Evolutionary conservation across 225 moss, liverwort and hornwort genomes (phyloP).

Genomic region (Asterella californica): DNA sequence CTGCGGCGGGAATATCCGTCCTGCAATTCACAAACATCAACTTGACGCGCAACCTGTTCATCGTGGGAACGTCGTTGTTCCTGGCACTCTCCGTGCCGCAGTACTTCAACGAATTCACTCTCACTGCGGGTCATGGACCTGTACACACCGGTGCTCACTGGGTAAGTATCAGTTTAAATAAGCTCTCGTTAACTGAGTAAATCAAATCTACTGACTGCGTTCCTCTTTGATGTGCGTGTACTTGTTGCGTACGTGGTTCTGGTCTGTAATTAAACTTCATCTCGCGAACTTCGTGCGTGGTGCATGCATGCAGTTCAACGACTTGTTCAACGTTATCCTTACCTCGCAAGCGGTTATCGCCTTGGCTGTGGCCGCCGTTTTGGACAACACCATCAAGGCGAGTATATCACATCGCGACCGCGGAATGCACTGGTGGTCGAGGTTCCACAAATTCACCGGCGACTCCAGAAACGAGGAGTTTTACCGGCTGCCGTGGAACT

Average conservation of each 20-base stretch:
- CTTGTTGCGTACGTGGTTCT: background rate
- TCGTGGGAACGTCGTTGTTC: slow-evolving; percentile 74
- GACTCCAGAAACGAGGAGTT: slow-evolving; percentile 89
- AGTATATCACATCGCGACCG: slow-evolving; percentile 60
- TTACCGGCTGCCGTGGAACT: slow-evolving; percentile 71
- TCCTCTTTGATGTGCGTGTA: background rate
- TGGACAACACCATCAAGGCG: slow-evolving; percentile 75
- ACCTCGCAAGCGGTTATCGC: slow-evolving; percentile 66
- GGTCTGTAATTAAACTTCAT: too few relatives aligned
- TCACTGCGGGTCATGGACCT: slow-evolving; percentile 61
- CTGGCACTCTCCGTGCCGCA: slow-evolving; percentile 91
- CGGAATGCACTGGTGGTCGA: slow-evolving; percentile 91
- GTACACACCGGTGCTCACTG: slow-evolving; percentile 71
- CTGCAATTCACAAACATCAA: slow-evolving; percentile 90
- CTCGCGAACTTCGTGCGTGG: too few relatives aligned
- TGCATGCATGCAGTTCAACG: slow-evolving; percentile 61
- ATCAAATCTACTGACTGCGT: background rate
- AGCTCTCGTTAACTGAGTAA: background rate
- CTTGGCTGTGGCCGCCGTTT: slow-evolving; percentile 56
- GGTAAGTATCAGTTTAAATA: slow-evolving; percentile 41
- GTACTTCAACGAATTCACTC: slow-evolving; percentile 73
- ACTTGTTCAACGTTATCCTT: slow-evolving; percentile 71
- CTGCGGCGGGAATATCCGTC: slow-evolving; percentile 69
- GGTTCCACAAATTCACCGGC: slow-evolving; percentile 63
- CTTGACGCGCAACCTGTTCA: slow-evolving; percentile 69